phyloP scores from a whole-genome alignment of 2,329 filamentous ascomycete species.

The Paraphoma chrysanthemicola region DNA sequence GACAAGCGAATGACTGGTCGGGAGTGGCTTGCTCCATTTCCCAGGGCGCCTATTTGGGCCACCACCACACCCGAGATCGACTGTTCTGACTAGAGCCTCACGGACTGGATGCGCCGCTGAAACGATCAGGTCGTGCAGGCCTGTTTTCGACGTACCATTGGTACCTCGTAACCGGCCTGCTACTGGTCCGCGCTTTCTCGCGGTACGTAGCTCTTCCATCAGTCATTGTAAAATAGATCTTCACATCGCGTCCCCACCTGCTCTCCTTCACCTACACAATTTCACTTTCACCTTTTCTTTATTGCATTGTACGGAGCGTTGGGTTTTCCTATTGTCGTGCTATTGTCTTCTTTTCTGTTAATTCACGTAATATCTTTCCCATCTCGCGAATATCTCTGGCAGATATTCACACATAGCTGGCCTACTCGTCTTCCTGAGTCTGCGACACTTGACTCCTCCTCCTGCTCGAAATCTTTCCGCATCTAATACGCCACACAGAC shows the following conservation, averaged over 20 bases:
- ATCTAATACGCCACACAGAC: constrained; percentile 44
- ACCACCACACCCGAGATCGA: constrained; percentile 41
- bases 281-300: constrained; percentile 38
- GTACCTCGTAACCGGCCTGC: constrained; percentile 43
- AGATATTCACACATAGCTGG: constrained; percentile 34
- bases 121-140: constrained; percentile 49
- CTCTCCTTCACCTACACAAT: constrained; percentile 23
- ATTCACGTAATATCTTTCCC: constrained; percentile 29
- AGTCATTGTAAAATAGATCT: constrained; percentile 36
- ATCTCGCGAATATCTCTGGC: constrained; percentile 32
- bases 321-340: constrained; percentile 30
- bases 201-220: constrained; percentile 48
- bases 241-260: constrained; percentile 17
- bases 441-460: constrained; percentile 5
- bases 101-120: constrained; percentile 49
- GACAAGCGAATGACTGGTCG: constrained; percentile 49
- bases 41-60: constrained; percentile 49
- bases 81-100: constrained; percentile 52
- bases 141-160: constrained; percentile 47
- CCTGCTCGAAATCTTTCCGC: constrained; percentile 7
- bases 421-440: constrained; percentile 13
- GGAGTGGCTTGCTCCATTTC: constrained; percentile 38
- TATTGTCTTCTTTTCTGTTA: constrained; percentile 31
- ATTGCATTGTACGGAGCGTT: constrained; percentile 47
- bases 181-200: constrained; percentile 48